Evolutionary conservation across 1,284 basidiomycete genomes (phyloP).

Genomic region (Phellinidium pouzarii): DNA sequence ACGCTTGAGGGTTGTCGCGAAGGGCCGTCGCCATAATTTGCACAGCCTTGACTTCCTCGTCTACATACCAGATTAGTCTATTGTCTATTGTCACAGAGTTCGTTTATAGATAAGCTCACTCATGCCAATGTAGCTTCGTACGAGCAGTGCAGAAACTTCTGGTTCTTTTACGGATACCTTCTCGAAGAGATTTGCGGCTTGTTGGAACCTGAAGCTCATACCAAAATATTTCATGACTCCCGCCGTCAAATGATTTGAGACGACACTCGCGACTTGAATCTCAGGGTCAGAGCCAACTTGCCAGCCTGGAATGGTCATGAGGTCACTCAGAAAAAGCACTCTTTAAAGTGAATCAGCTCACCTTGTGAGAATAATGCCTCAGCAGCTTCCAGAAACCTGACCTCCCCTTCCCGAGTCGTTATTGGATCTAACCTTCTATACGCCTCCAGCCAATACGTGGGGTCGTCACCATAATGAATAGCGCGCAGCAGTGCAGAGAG

Average conservation of each 20-base stretch:
- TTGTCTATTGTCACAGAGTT: slow-evolving; percentile 1
- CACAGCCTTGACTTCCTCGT: slow-evolving; percentile 97
- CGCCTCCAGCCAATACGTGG: slow-evolving; percentile 85
- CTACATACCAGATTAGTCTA: slow-evolving; percentile 36
- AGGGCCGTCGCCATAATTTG: slow-evolving; percentile 89
- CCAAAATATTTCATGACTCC: slow-evolving; percentile 98
- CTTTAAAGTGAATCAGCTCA: slow-evolving; percentile 29
- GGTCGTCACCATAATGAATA: slow-evolving; percentile 94
- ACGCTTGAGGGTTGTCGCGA: slow-evolving; percentile 82
- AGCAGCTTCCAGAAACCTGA: slow-evolving; percentile 86
- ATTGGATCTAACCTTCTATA: slow-evolving; percentile 97
- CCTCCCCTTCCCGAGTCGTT: slow-evolving; percentile 81
- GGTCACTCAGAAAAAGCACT: not conserved
- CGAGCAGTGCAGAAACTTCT: slow-evolving; percentile 85
- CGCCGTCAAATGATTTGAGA: slow-evolving; percentile 93
- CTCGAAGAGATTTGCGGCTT: slow-evolving; percentile 92
- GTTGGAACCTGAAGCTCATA: slow-evolving; percentile 82
- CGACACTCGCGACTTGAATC: slow-evolving; percentile 96
- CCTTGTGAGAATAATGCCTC: slow-evolving; percentile 90
- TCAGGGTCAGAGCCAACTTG: slow-evolving; percentile 98
- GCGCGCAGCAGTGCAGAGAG: slow-evolving; percentile 88
- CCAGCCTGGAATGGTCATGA: slow-evolving; percentile 60
- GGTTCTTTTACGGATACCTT: slow-evolving; percentile 82
- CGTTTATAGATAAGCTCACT: slow-evolving; percentile 50
- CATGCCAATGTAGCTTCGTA: slow-evolving; percentile 93